Base-by-base conservation (phyloP, 2,329 filamentous ascomycete genomes). In the Fusarium palustre region DNA sequence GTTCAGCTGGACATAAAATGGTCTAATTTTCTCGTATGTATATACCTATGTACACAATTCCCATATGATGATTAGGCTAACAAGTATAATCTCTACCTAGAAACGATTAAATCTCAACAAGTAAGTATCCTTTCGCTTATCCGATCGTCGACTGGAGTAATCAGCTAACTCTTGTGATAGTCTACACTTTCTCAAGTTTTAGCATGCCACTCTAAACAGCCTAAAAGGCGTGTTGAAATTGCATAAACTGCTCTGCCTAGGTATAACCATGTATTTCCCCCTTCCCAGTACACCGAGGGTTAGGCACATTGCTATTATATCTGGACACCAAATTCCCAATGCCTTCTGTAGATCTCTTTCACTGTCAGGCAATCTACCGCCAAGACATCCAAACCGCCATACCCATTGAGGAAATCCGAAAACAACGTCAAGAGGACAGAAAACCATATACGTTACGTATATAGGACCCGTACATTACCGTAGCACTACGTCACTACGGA, bases 401-500 rank as follows among this genome's bases (percentile, higher is more conserved):
- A 15, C 48, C 48, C 8, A 22, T 41, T 52, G 13, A 41, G 48
- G 48, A 39, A 52, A 52, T 18, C 48, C 48, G 48, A 16, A 5
- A 28, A 8, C 18, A 22, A 52, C 24, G 7, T 55, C 7, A 18
- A 47, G 2, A 5, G 6, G 18, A 36, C 11, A 11, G 7, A 25
- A 15, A 4, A 52, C 33, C 18, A 4, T 20, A 28, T 15, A 34
- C 15, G 16, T 59, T 43, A 41, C 48, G 25, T 56, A 22, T 7
- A 12, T 3, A 9, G 3, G 16, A 20, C 45, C 28, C 43, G 22
- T 15, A 4, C 12, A 38, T 39, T 49, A 25, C 28, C 6, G 8
- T 39, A 18, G 18, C 8, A 8, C 33, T 45, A 65, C 36, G 62
- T 59, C 60, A 65, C 50, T 25, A 3, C 42, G 25, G 25, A 15